Conservation (phyloP, 306 rosid genomes). For the Corylus avellana region DNA sequence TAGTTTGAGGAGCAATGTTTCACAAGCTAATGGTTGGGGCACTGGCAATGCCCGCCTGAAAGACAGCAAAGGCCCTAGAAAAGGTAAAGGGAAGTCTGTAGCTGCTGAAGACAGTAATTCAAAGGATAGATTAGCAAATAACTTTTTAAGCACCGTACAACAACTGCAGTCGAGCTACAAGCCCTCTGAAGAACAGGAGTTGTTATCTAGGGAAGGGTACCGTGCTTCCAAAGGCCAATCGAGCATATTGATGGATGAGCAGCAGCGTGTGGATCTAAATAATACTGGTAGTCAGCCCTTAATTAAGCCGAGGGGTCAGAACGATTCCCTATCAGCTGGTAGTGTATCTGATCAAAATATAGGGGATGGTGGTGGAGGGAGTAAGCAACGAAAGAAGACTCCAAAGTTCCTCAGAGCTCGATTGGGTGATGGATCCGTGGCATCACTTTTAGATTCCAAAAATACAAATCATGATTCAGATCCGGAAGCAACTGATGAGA, state of each 20-base stretch:
- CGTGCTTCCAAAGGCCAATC: slow-evolving; percentile 64
- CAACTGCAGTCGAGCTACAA: slow-evolving; percentile 65
- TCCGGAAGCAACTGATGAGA: slow-evolving; percentile 26
- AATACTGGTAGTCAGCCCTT: slow-evolving; percentile 41
- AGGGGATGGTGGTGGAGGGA: slow-evolving; percentile 63
- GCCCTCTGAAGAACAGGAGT: slow-evolving; percentile 59
- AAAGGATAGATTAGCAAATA: slow-evolving; percentile 53
- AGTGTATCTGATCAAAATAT: slow-evolving; percentile 45
- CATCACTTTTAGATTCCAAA: slow-evolving; percentile 47
- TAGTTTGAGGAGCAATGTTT: slow-evolving; percentile 44
- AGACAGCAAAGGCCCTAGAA: slow-evolving; percentile 52
- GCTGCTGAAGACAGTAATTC: slow-evolving; percentile 44
- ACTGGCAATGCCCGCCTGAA: slow-evolving; percentile 27
- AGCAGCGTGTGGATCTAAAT: slow-evolving; percentile 38
- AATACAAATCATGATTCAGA: slow-evolving; percentile 40
- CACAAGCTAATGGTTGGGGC: slow-evolving; percentile 42
- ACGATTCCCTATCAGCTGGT: slow-evolving; percentile 37
- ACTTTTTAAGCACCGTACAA: slow-evolving; percentile 60
- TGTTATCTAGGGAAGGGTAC: slow-evolving; percentile 72
- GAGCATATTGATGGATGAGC: slow-evolving; percentile 34
- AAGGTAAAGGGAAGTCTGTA: slow-evolving; percentile 68
- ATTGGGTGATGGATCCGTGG: slow-evolving; percentile 74
- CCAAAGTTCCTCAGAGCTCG: slow-evolving; percentile 75
- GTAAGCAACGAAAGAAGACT: slow-evolving; percentile 78
- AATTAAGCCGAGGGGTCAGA: slow-evolving; percentile 38